Evolutionary conservation across 331 rosid genomes (phyloP).

Genomic region (Rhamnella rubrinervis): DNA sequence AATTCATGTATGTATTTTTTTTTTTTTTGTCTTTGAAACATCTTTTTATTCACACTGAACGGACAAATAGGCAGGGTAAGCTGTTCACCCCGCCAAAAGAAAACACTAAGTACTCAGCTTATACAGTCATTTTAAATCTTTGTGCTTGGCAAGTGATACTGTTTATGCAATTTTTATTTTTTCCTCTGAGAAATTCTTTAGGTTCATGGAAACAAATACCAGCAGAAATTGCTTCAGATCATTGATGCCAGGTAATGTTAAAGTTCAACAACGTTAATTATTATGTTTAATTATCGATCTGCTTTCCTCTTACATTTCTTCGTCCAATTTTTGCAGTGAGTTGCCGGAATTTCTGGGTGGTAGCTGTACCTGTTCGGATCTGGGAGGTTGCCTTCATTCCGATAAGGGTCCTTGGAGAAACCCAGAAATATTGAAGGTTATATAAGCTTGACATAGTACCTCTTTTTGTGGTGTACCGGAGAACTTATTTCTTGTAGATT

Average conservation of each 20-base stretch:
- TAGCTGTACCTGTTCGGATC: conserved; percentile 80
- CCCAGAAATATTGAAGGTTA: conserved; percentile 85
- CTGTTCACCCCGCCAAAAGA: too few relatives aligned
- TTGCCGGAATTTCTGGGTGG: conserved; percentile 98
- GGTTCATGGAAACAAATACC: conserved; percentile 97
- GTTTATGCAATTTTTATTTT: conserved; percentile 7
- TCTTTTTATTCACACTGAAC: not conserved
- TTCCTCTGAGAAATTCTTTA: conserved; percentile 22
- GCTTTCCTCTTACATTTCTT: conserved; percentile 16
- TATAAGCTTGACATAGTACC: conserved; percentile 8
- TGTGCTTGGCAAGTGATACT: not conserved
- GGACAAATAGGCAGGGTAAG: too few relatives aligned
- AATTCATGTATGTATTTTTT: conserved; percentile 67
- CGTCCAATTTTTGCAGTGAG: conserved; percentile 59
- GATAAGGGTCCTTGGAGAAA: conserved; percentile 99
- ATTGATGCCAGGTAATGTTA: conserved; percentile 75
- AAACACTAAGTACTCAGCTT: too few relatives aligned
- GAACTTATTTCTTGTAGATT: conserved; percentile 4
- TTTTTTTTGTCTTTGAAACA: conserved; percentile 8
- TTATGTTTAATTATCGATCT: not conserved
- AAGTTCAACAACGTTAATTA: not conserved
- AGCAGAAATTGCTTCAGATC: conserved; percentile 77
- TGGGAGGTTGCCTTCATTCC: conserved; percentile 91
- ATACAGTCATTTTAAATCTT: too few relatives aligned
- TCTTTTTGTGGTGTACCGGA: conserved; percentile 21